Evolutionary conservation across 2,329 filamentous ascomycete genomes (phyloP), one percentile per base, ranked within the genome.

Genomic region (Leptographium procerum): DNA sequence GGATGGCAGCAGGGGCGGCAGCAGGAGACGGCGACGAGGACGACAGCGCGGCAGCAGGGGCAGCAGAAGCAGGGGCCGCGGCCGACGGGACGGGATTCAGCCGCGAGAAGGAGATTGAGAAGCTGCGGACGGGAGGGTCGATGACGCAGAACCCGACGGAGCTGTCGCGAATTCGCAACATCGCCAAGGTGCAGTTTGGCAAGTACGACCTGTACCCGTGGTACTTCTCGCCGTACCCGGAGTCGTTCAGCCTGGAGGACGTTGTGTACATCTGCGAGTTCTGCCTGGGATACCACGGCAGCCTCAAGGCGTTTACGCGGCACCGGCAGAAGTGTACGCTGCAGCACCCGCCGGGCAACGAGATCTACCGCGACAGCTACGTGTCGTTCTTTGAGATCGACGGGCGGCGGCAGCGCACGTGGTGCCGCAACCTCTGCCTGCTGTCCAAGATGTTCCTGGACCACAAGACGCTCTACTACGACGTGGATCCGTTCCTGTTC

Each of bases 141-240:
- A 97, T 99, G 94, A 99, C 95, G 13, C 95, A 99, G 69, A 97
- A 97, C 64, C 94, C 95, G 59, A 91, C 92, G 14, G 95, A 99
- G 69, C 91, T 99, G 61, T 92, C 92, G 28, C 87, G 95, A 57
- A 95, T 99, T 58, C 87, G 94, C 67, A 99, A 99, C 69, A 85
- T 99, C 64, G 89, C 89, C 57, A 91, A 88, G 64, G 86, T 99
- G 4, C 92, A 97, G 69, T 97, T 99, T 78, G 95, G 94, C 51
- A 85, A 86, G 65, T 87, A 85, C 69, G 90, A 96, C 66, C 83
- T 99, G 50, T 95, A 95, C 69, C 94, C 94, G 0, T 99, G 94
- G 94, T 99, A 99, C 72, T 99, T 99, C 75, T 96, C 91, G 6
- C 94, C 94, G 0, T 99, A 99, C 67, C 94, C 94, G 0, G 88